A percentile compares a stretch with the other conserved stretches of the same genome.
Conservation (phyloP, 2,329 filamentous ascomycete genomes). For the Lachnellula hyalina region DNA sequence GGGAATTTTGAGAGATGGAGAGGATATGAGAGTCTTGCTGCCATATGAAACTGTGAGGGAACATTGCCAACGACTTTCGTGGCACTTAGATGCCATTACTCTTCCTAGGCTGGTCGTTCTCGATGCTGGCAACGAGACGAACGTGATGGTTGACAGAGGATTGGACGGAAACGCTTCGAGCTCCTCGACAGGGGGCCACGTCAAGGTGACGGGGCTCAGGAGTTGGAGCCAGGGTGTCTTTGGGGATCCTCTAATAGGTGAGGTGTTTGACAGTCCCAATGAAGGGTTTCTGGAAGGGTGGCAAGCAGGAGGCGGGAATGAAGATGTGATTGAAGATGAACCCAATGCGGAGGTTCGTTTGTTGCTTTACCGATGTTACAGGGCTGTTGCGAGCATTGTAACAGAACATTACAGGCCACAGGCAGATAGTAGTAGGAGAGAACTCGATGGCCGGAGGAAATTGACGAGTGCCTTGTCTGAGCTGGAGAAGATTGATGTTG, state of each 20-base stretch:
- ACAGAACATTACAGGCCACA: constrained; percentile 50
- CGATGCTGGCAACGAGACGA: constrained; percentile 46
- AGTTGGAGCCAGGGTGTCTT: constrained; percentile 57
- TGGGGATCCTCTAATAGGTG: constrained; percentile 52
- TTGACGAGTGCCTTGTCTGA: constrained; percentile 43
- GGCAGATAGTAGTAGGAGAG: constrained; percentile 42
- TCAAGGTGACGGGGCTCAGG: constrained; percentile 43
- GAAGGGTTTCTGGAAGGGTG: constrained; percentile 44
- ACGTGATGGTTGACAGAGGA: constrained; percentile 40
- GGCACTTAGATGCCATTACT: constrained; percentile 47
- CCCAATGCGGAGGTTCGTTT: constrained; percentile 42
- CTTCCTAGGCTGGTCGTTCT: constrained; percentile 49
- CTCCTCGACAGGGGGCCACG: constrained; percentile 1
- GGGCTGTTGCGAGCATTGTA: constrained; percentile 47
- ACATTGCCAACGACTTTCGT: constrained; percentile 45
- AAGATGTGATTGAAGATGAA: constrained; percentile 38
- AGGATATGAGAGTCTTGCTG: constrained; percentile 54
- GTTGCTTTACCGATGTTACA: constrained; percentile 54
- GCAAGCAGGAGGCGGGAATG: constrained; percentile 14
- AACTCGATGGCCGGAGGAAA: constrained; percentile 48
- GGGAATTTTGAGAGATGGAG: constrained; percentile 51
- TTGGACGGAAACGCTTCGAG: constrained; percentile 8
- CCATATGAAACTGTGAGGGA: constrained; percentile 50
- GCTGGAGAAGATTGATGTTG: constrained; percentile 35
- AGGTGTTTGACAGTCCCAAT: constrained; percentile 42